These are phyloP conservation scores for Magnaporthiopsis incrustans DNA, from an alignment of 2,329 filamentous ascomycete species.

Conservation along the genomic window DNA sequence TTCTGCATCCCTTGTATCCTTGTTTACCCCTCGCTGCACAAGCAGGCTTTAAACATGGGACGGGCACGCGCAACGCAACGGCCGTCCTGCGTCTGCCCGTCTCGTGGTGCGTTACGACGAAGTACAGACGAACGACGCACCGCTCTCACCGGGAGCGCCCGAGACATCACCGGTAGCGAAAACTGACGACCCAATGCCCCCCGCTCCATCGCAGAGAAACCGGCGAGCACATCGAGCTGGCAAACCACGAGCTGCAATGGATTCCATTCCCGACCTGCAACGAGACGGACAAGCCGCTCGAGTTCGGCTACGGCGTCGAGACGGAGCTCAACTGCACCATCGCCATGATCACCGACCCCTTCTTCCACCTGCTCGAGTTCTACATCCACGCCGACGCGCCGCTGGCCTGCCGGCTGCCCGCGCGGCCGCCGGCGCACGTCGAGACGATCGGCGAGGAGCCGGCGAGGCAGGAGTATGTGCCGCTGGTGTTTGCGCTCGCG, in stretches of 20 bases:
- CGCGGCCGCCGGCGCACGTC: constrained; percentile 55
- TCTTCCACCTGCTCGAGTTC: constrained; percentile 90
- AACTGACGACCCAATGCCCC: constrained; percentile 4
- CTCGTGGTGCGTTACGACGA: background rate
- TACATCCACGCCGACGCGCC: constrained; percentile 97
- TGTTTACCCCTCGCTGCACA: background rate
- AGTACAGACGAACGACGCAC: background rate
- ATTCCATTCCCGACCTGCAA: constrained; percentile 85
- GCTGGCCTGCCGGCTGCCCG: constrained; percentile 80
- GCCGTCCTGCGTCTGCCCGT: background rate
- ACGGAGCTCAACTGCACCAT: constrained; percentile 79
- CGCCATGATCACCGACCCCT: constrained; percentile 64
- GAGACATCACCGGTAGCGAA: background rate
- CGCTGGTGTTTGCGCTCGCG: constrained; percentile 79
- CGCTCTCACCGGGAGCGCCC: too few species aligned
- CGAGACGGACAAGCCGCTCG: constrained; percentile 74
- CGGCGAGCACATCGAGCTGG: constrained; percentile 80
- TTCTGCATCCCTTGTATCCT: constrained; percentile 12
- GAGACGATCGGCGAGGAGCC: constrained; percentile 45
- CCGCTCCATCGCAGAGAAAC: constrained; percentile 55
- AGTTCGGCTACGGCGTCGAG: constrained; percentile 80
- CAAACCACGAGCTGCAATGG: constrained; percentile 78
- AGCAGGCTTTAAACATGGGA: background rate
- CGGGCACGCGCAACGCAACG: background rate
- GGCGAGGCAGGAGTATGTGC: constrained; percentile 58